Percentiles rank a stretch among this genome's conserved stretches.
These are phyloP conservation scores for Penicillium corylophilum DNA, from an alignment of 2,329 filamentous ascomycete species.

Conservation along the genomic window DNA sequence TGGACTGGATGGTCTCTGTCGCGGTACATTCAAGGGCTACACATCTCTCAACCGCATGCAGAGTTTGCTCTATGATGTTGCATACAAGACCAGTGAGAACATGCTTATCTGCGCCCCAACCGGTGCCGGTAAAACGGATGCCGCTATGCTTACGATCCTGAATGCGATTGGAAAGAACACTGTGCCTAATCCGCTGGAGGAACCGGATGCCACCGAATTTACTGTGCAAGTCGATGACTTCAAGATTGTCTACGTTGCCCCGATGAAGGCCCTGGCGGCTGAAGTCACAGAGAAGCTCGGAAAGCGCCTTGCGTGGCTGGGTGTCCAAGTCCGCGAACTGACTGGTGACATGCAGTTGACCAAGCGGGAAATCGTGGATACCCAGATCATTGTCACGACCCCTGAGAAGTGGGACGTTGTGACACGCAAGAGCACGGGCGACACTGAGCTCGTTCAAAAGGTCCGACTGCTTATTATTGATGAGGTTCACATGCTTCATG, in stretches of 20 bases:
- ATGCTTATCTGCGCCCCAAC: constrained; percentile 98
- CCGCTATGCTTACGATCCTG: constrained; percentile 92
- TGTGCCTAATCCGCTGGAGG: constrained; percentile 73
- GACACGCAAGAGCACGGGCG: constrained; percentile 92
- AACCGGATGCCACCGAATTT: constrained; percentile 73
- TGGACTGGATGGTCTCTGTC: constrained; percentile 84
- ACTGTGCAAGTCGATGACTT: constrained; percentile 82
- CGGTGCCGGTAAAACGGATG: constrained; percentile 97
- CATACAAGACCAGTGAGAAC: constrained; percentile 94
- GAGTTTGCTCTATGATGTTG: constrained; percentile 90
- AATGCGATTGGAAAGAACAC: constrained; percentile 87
- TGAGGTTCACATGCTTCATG: constrained; percentile 98
- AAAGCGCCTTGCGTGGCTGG: constrained; percentile 89
- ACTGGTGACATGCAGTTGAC: constrained; percentile 99
- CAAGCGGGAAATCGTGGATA: constrained; percentile 91
- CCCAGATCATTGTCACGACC: constrained; percentile 97
- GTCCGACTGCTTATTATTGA: constrained; percentile 95
- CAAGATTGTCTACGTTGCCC: constrained; percentile 98
- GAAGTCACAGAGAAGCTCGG: constrained; percentile 94
- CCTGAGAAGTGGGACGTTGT: constrained; percentile 99
- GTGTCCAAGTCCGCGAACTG: constrained; percentile 85
- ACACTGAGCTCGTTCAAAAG: constrained; percentile 96
- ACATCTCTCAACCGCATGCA: constrained; percentile 96
- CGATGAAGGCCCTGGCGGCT: constrained; percentile 97
- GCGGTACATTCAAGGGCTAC: constrained; percentile 91